phyloP scores from a whole-genome alignment of 1,284 basidiomycete genomes.

The Pseudozyma hubeiensis region DNA sequence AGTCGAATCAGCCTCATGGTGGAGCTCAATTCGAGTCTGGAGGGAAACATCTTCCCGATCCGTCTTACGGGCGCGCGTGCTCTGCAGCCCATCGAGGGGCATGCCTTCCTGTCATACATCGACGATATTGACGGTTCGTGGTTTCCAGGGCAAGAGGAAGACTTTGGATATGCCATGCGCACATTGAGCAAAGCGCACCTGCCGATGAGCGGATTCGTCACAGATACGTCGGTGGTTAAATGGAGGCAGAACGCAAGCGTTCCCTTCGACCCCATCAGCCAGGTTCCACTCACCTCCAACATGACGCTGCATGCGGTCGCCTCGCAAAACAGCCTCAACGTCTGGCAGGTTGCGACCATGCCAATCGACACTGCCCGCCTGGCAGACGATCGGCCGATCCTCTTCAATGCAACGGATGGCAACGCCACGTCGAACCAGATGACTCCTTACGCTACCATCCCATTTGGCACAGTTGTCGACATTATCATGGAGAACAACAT shows the following conservation, averaged over 20 bases:
- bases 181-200: conserved; percentile 19
- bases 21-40: conserved; percentile 30
- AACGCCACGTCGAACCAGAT: conserved; percentile 29
- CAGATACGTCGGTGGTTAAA: conserved; percentile 27
- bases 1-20: conserved; percentile 50
- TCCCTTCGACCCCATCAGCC: conserved; percentile 37
- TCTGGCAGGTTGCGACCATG: conserved; percentile 50
- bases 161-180: conserved; percentile 34
- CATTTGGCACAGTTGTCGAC: conserved; percentile 47
- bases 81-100: conserved; percentile 49
- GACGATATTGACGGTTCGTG: conserved; percentile 27
- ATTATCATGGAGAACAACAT: conserved; percentile 53
- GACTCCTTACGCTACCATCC: conserved; percentile 40
- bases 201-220: conserved; percentile 39
- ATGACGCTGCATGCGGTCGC: conserved; percentile 53
- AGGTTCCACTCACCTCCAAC: conserved; percentile 29
- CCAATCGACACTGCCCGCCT: conserved; percentile 47
- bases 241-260: conserved; percentile 38
- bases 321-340: conserved; percentile 53
- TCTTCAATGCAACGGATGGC: conserved; percentile 47
- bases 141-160: conserved; percentile 30
- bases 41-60: conserved; percentile 39
- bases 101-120: conserved; percentile 50
- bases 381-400: conserved; percentile 43
- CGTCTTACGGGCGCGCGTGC: conserved; percentile 46